Base-by-base conservation (phyloP, 805 yeast species). In the Candida nonsorbophila region DNA sequence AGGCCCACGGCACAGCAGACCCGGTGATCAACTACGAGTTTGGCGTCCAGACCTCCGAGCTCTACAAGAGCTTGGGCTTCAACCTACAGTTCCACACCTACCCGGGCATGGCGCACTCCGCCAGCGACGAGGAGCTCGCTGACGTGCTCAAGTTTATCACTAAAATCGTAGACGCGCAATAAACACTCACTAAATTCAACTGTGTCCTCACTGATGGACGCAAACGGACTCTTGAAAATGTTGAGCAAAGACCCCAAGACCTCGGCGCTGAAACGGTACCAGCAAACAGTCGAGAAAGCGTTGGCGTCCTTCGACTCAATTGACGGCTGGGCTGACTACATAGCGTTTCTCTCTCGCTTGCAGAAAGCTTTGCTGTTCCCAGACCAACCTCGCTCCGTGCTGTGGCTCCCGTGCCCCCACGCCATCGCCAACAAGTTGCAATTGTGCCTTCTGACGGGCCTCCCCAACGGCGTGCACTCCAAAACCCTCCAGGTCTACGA, bases 261-360 rank as follows among this genome's bases (percentile, higher is more conserved):
- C n/a, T n/a, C n/a, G n/a, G n/a, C n/a, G n/a, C n/a, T n/a, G n/a
- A 36, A 33, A 21, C 29, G 38, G 18, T 34, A 36, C 24, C 18
- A 12, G 13, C 43, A 39, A 22, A 25, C 19, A 11, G 36, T 39
- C 12, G 43, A 39, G 22, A 36, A 32, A 19, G 36, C 36, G 8
- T 15, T 39, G 4, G 10, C 14, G 6, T 18, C 38, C 72, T 5
- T 66, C 74, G 95, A 85, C 29, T 60, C 83, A 2, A 81, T 87
- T 2, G 83, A 78, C 18, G 98, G 92, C 61, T 92, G 99, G 99
- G 97, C 98, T 9, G 98, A 92, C 51, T 87, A 90, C 52, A 92
- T 92, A 33, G 81, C 97, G 14, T 88, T 85, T 51, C 63, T 94
- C 25, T 78, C 90, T 2, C 76, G 83, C 36, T 68, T 94, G 5